phyloP scores from a whole-genome alignment of 2,329 filamentous ascomycete genomes.

The Alternaria sp. region DNA sequence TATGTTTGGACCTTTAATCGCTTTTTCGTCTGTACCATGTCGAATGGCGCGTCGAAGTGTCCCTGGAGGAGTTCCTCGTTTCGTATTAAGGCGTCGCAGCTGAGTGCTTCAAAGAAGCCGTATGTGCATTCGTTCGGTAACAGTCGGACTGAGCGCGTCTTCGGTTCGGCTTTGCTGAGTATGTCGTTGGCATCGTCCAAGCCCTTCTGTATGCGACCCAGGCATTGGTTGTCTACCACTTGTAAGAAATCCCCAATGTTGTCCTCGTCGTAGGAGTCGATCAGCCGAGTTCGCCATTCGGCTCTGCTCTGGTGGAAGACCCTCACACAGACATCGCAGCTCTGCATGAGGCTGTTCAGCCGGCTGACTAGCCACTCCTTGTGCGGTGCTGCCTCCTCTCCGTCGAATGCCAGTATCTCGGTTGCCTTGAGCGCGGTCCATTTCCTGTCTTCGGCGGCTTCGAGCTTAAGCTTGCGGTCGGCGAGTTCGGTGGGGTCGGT shows the following conservation, averaged over 20 bases:
- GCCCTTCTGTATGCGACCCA: conserved; percentile 52
- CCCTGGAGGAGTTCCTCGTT: conserved; percentile 59
- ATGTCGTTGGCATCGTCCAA: conserved; percentile 51
- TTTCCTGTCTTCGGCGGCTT: conserved; percentile 50
- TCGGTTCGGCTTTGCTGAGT: conserved; percentile 54
- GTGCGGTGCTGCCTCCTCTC: conserved; percentile 53
- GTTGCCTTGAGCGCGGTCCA: conserved; percentile 51
- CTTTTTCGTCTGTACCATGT: conserved; percentile 77
- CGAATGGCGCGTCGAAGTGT: conserved; percentile 83
- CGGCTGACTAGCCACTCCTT: conserved; percentile 49
- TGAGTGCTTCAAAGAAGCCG: conserved; percentile 86
- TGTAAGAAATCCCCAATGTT: conserved; percentile 53
- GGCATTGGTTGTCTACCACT: conserved; percentile 54
- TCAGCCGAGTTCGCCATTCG: conserved; percentile 49
- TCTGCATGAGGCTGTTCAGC: conserved; percentile 51
- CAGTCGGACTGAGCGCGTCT: conserved; percentile 57
- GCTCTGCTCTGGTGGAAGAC: conserved; percentile 54
- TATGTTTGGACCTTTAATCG: conserved; percentile 77
- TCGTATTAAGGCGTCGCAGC: conserved; percentile 77
- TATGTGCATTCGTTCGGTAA: conserved; percentile 70
- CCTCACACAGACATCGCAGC: conserved; percentile 58
- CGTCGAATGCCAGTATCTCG: conserved; percentile 57
- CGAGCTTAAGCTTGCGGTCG: conserved; percentile 42
- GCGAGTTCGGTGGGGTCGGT: conserved; percentile 35
- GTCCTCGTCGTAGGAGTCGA: conserved; percentile 53